Base-by-base conservation (phyloP, 306 rosid genomes). In the Malus sylvestris region DNA sequence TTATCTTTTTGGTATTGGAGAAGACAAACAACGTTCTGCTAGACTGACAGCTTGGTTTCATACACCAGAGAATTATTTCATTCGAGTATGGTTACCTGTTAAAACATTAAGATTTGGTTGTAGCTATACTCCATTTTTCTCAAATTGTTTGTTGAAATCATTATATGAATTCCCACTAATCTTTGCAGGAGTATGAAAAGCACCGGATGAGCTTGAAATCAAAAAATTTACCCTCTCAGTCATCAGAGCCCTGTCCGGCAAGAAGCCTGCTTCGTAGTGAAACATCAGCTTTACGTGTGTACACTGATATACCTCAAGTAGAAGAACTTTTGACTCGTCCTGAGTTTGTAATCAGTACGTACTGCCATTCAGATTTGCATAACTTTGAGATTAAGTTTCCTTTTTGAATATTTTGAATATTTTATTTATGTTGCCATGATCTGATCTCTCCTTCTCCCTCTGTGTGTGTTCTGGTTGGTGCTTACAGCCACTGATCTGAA, bases 31-130 rank as follows among this genome's bases (percentile, higher is more conserved):
- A 79, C 93, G 93, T 42, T 94, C 98, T 71, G 93, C 95, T 76
- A 87, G 95, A 87, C 95, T 94, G 64, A 90, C 95, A 61, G 93
- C 98, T 78, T 94, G 97, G 97, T 94, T 90, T 83, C 89, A 86
- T 67, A 92, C 93, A 0, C 98, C 97, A 27, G 85, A 90, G 80
- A 90, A 89, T 73, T 94, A 89, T 81, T 94, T 94, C 78, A 72
- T 90, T 42, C 86, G 85, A 29, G 98, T 94, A 94, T 69, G 71
- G 72, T 75, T 77, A 69, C 71, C 79, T 16, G 49, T 76, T 78
- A 5, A 72, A 81, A 49, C 63, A 67, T 79, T 59, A 52, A 22
- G 57, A 69, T 74, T 22, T 55, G 85, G 67, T 70, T 73, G 70
- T 58, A 40, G 51, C 70, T 55, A 72, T 71, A 45, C 16, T 67